Conservation (phyloP, 768 basidiomycete genomes). For the Naganishia onofrii region DNA sequence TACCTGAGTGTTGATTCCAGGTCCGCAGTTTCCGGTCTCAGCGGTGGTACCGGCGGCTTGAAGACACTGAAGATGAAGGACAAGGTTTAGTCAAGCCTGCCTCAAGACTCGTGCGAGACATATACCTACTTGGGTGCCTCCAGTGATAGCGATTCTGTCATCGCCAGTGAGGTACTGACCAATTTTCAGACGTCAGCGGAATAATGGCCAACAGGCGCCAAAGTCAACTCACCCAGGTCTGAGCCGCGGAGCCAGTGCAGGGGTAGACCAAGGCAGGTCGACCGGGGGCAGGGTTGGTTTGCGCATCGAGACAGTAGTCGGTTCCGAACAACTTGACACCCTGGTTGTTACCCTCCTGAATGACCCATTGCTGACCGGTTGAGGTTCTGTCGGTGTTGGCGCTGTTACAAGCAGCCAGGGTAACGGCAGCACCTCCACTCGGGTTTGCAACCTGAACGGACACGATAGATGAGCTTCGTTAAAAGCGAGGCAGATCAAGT, state of each 20-base stretch:
- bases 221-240: constrained; percentile 30
- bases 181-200: no score
- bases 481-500: background rate
- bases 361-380: constrained; percentile 40
- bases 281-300: constrained; percentile 24
- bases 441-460: constrained; percentile 32
- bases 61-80: constrained; percentile 37
- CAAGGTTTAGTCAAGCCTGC: no score
- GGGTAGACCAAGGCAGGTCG: constrained; percentile 19
- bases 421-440: constrained; percentile 27
- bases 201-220: background rate
- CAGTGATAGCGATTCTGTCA: constrained; percentile 32
- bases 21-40: constrained; percentile 34
- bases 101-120: no score
- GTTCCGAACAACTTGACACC: constrained; percentile 36
- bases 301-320: constrained; percentile 36
- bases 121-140: no score
- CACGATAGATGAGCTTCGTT: background rate
- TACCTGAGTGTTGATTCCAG: constrained; percentile 32
- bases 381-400: constrained; percentile 30
- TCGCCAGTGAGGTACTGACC: constrained; percentile 33
- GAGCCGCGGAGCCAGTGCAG: constrained; percentile 29
- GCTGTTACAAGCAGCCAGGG: constrained; percentile 31
- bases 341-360: constrained; percentile 36
- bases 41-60: constrained; percentile 25